These are phyloP conservation scores for Macrotyloma uniflorum DNA, from an alignment of 306 rosid genomes.

Conservation along the genomic window DNA sequence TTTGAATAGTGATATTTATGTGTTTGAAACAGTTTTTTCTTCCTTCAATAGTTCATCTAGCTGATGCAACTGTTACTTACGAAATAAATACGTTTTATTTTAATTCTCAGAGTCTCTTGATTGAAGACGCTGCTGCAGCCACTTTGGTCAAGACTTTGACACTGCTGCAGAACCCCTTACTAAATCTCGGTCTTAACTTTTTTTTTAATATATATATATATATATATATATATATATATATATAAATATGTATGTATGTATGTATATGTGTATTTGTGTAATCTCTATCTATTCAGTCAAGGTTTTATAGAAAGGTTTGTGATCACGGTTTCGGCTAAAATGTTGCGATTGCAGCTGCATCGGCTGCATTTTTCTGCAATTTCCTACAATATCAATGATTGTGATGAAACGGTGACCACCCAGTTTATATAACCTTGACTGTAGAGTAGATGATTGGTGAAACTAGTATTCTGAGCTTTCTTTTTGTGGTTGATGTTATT, in stretches of 20 bases:
- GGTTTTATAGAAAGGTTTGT: background rate
- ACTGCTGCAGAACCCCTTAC: background rate
- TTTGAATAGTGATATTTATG: background rate
- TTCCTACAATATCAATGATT: background rate
- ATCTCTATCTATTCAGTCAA: background rate
- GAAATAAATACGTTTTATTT: background rate
- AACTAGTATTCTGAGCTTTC: background rate
- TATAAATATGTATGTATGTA: too few relatives aligned
- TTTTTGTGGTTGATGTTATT: background rate
- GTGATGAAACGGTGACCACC: background rate
- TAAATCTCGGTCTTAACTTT: background rate
- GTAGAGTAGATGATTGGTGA: background rate
- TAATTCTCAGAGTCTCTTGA: slow-evolving; percentile 10
- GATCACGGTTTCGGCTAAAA: background rate
- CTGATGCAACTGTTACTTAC: background rate
- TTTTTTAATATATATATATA: too few relatives aligned
- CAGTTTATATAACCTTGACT: background rate
- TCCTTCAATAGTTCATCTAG: background rate
- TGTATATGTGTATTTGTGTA: too few relatives aligned
- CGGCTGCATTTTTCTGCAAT: background rate
- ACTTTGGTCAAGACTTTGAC: background rate
- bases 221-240: too few relatives aligned
- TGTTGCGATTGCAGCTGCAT: background rate
- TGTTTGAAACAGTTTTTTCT: background rate
- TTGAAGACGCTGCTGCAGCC: background rate